Base-by-base conservation (phyloP, 2,329 filamentous ascomycete species). In the Didymellaceae sp. region DNA sequence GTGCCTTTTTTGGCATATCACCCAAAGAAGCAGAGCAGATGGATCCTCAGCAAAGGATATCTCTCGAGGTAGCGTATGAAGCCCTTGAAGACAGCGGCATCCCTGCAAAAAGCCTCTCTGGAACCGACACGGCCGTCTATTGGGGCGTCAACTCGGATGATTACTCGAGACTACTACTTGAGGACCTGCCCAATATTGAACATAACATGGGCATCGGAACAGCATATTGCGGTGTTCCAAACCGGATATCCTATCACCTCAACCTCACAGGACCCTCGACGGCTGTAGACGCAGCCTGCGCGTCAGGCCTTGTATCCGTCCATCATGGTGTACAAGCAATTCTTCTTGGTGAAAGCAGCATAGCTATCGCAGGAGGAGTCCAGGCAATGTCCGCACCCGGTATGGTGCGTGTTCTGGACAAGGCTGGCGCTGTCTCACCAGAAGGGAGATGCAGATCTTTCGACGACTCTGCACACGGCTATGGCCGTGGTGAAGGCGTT, bases 401-500 rank as follows among this genome's bases (percentile, higher is more conserved):
- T 7, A 31, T 41, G 39, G 26, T 80, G 54, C 80, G 79, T 0
- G 62, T 76, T 11, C 62, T 78, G 13, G 68, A 67, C 3, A 68
- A 66, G 1, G 77, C 70, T 1, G 66, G 68, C 3, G 79, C 80
- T 40, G 56, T 81, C 0, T 77, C 72, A 10, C 67, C 70, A 0
- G 77, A 75, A 3, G 78, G 79, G 0, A 67, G 53, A 14, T 70
- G 60, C 17, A 52, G 58, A 38, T 70, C 67, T 25, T 76, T 71
- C 51, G 85, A 86, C 58, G 66, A 75, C 14, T 74, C 76, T 2
- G 86, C 83, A 16, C 81, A 83, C 50, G 86, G 86, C 1, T 89
- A 88, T 61, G 84, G 81, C 0, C 77, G 85, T 24, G 86, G 85
- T 1, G 86, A 89, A 61, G 86, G 85, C 0, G 75, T 82, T 10